phyloP scores from a whole-genome alignment of 2,329 filamentous ascomycete species.

The Talaromyces sp. region DNA sequence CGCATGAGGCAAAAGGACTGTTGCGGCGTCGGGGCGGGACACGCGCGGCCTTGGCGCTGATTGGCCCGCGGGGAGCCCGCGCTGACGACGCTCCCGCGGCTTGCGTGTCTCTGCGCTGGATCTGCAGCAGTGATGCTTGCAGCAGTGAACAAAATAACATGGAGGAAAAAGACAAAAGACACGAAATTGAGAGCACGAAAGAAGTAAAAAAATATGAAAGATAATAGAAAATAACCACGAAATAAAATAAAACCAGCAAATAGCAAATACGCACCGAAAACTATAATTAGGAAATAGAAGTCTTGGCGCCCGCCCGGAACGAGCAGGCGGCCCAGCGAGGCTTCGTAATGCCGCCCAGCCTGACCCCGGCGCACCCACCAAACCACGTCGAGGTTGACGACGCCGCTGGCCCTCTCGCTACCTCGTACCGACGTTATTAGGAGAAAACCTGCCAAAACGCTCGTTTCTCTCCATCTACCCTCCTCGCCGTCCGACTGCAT shows the following conservation, averaged over 20 bases:
- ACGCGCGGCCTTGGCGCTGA: slow-evolving; percentile 9
- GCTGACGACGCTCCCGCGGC: slow-evolving; percentile 11
- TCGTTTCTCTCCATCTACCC: neutral
- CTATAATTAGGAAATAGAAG: neutral
- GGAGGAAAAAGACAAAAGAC: no score
- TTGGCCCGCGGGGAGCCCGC: slow-evolving; percentile 2
- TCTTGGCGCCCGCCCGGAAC: slow-evolving; percentile 6
- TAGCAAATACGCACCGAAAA: neutral
- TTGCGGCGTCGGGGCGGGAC: neutral
- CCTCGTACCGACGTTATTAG: neutral
- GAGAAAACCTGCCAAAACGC: neutral
- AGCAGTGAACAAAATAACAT: neutral
- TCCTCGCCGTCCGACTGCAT: neutral
- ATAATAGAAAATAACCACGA: neutral
- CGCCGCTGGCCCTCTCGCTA: neutral
- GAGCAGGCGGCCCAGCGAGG: no score
- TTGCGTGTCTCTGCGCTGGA: slow-evolving; percentile 7
- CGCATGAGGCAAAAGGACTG: neutral
- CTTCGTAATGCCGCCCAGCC: slow-evolving; percentile 7
- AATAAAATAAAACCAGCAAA: neutral
- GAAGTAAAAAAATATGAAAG: no score
- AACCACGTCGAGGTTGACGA: slow-evolving; percentile 9
- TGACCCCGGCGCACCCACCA: slow-evolving; percentile 3
- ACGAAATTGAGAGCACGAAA: no score
- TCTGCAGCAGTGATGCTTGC: neutral